These are phyloP conservation scores for Avicennia marina DNA, from an alignment of 257 asterid species.

Conservation along the genomic window DNA sequence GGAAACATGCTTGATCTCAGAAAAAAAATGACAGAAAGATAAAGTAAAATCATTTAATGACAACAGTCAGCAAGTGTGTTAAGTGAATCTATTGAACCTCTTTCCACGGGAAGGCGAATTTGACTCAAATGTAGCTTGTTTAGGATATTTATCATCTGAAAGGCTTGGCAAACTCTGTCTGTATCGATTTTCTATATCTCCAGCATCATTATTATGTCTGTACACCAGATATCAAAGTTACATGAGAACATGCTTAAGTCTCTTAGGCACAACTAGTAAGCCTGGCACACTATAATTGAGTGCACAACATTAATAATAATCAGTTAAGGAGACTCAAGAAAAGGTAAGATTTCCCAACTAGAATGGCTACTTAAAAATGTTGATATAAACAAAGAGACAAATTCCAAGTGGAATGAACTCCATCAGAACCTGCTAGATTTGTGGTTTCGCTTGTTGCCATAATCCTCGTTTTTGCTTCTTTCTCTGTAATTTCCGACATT, in stretches of 20 bases:
- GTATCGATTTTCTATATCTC: constrained; percentile 34
- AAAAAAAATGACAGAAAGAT: constrained; percentile 9
- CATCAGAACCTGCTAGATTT: constrained; percentile 45
- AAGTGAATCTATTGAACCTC: constrained; percentile 19
- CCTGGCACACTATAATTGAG: constrained; percentile 1
- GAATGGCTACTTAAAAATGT: constrained; percentile 4
- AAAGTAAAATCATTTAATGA: constrained; percentile 1
- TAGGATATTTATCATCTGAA: constrained; percentile 35
- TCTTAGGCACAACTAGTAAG: background rate
- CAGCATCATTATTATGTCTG: constrained; percentile 35
- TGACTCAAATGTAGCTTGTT: constrained; percentile 23
- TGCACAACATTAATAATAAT: background rate
- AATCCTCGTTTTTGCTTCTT: constrained; percentile 39
- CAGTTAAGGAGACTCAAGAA: background rate
- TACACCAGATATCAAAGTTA: constrained; percentile 11
- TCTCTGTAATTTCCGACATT: constrained; percentile 31
- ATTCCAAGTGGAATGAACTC: constrained; percentile 8
- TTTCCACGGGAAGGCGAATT: constrained; percentile 22
- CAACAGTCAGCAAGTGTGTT: constrained; percentile 10
- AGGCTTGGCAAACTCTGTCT: constrained; percentile 36
- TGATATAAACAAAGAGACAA: constrained; percentile 17
- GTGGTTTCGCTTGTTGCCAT: constrained; percentile 32
- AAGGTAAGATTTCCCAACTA: constrained; percentile 5
- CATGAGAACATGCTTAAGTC: background rate
- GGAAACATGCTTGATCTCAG: background rate